A percentile compares a stretch with the other conserved stretches of the same genome.
Conservation (phyloP, 139 green algal genomes). For the Coelastrella sp. region DNA sequence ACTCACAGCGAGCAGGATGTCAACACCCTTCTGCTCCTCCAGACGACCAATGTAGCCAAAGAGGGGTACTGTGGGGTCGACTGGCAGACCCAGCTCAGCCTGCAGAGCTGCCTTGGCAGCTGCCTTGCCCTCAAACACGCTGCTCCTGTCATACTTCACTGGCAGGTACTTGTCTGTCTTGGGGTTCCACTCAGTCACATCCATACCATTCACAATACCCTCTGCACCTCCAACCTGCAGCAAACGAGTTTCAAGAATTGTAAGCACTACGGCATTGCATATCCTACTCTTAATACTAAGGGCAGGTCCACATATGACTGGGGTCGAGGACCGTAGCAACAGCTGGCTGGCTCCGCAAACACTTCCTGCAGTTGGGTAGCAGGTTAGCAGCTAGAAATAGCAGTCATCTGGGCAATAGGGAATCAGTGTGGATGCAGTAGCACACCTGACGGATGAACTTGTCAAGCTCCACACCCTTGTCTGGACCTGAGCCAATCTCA, state of each 20-base stretch:
- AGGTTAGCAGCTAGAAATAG: no score
- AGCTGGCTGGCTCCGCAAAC: no score
- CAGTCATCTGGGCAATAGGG: no score
- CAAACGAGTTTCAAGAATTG: no score
- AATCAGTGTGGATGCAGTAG: neutral
- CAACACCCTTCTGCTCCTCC: conserved; percentile 99
- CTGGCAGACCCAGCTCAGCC: conserved; percentile 69
- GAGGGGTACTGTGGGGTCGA: conserved; percentile 85
- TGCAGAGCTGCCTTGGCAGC: conserved; percentile 91
- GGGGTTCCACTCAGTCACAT: conserved; percentile 95
- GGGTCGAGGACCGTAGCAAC: no score
- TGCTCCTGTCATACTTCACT: conserved; percentile 92
- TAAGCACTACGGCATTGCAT: no score
- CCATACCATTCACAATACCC: conserved; percentile 99
- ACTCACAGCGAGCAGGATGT: conserved; percentile 90
- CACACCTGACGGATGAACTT: conserved; percentile 46
- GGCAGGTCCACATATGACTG: no score
- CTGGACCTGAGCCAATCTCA: conserved; percentile 84
- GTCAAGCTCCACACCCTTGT: conserved; percentile 74
- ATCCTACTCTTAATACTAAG: no score
- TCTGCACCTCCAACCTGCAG: conserved; percentile 76
- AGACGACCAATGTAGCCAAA: conserved; percentile 96
- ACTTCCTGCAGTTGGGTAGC: no score
- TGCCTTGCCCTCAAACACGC: conserved; percentile 85
- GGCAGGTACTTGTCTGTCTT: conserved; percentile 95